Conservation (phyloP, 306 rosid genomes). For the Prunus mume region DNA sequence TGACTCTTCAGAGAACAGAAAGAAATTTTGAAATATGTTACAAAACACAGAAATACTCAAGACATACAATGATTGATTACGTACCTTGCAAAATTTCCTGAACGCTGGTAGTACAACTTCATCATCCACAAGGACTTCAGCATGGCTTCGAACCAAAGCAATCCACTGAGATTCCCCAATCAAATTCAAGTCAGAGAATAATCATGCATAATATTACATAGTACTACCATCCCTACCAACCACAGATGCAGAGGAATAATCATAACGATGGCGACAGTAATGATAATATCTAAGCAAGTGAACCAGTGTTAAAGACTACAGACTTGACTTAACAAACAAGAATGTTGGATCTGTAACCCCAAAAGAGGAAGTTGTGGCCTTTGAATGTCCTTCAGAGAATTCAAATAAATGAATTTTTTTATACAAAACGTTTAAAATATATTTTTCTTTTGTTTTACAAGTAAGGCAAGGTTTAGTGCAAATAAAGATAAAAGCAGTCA, state of each 20-base stretch:
- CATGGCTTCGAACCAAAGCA: conserved; percentile 76
- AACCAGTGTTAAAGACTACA: not conserved
- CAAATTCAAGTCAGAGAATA: conserved; percentile 28
- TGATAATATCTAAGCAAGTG: conserved; percentile 6
- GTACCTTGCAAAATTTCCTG: conserved; percentile 71
- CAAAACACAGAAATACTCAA: not conserved
- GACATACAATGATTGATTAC: conserved; percentile 11
- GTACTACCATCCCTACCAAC: conserved; percentile 15
- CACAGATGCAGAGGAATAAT: not conserved
- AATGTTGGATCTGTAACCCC: not conserved
- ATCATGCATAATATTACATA: conserved; percentile 5
- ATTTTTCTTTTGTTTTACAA: not conserved
- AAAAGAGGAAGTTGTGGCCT: conserved; percentile 1
- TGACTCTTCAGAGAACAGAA: not conserved
- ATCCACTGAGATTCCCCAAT: conserved; percentile 74
- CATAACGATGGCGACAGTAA: not conserved
- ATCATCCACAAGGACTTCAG: conserved; percentile 77
- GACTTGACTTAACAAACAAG: conserved; percentile 12
- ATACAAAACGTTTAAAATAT: not conserved
- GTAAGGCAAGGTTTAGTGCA: not conserved
- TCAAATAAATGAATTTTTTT: not conserved
- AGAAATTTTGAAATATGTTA: not conserved
- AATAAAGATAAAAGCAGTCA: not conserved
- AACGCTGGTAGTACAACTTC: conserved; percentile 58
- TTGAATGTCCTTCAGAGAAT: not conserved